Percentiles rank a stretch among this genome's conserved stretches.
These are phyloP conservation scores for Kingdonia uniflora DNA, from an alignment of 164 flowering plant species.

Conservation along the genomic window DNA sequence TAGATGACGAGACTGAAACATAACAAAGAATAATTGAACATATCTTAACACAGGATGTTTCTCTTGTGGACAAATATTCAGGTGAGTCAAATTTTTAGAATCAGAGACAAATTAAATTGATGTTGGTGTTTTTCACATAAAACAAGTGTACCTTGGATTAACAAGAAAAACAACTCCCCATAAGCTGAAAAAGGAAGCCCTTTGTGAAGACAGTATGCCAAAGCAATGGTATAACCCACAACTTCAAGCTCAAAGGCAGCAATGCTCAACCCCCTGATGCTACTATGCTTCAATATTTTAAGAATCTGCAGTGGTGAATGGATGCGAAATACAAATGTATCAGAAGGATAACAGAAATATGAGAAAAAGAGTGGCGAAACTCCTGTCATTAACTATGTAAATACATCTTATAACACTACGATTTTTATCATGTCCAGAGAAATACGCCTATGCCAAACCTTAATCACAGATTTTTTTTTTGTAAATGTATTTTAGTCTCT, in stretches of 20 bases:
- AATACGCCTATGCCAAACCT: neutral
- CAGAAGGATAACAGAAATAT: neutral
- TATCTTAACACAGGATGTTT: too few relatives aligned
- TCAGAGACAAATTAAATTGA: too few relatives aligned
- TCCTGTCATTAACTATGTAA: too few relatives aligned
- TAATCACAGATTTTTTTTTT: neutral
- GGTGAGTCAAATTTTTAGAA: too few relatives aligned
- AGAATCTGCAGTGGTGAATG: conserved; percentile 42
- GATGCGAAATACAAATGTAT: neutral
- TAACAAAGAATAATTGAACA: too few relatives aligned
- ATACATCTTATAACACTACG: neutral
- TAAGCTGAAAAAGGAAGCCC: conserved; percentile 93
- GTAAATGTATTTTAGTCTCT: neutral
- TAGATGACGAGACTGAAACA: neutral
- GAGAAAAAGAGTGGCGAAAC: neutral
- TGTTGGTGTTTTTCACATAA: neutral
- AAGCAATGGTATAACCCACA: conserved; percentile 80
- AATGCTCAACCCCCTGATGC: conserved; percentile 84
- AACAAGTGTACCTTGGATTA: conserved; percentile 61
- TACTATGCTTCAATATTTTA: conserved; percentile 66
- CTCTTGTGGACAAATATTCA: too few relatives aligned
- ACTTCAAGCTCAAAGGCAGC: conserved; percentile 90
- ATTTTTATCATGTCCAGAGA: neutral
- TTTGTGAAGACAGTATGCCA: conserved; percentile 89
- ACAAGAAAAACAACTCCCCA: conserved; percentile 78